Conservation (phyloP, 345 rosid species). For the Eucalyptus tenuipes region DNA sequence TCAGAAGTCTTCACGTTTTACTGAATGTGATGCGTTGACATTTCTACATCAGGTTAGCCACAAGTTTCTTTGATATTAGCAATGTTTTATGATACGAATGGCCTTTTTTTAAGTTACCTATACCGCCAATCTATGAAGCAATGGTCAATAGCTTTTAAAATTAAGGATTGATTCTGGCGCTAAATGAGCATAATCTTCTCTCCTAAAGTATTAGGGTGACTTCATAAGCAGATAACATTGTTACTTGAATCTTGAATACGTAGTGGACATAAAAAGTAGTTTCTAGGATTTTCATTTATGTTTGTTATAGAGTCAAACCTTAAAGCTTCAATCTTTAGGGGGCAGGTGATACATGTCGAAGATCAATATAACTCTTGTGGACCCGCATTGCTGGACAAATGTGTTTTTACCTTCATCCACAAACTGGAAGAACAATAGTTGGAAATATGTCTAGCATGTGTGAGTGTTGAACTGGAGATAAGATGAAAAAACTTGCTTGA, state of each 20-base stretch:
- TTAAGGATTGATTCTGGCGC: background rate
- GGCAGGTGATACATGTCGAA: background rate
- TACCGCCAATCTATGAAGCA: background rate
- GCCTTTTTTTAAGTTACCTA: background rate
- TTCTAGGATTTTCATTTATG: background rate
- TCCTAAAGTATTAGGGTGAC: background rate
- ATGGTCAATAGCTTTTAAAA: background rate
- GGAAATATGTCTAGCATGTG: background rate
- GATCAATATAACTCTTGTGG: background rate
- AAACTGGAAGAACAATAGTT: background rate
- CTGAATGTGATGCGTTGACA: constrained; percentile 51
- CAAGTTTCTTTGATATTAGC: background rate
- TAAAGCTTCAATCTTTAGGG: background rate
- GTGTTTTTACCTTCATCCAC: background rate
- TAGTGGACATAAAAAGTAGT: background rate
- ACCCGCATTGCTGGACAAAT: background rate
- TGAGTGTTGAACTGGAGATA: background rate
- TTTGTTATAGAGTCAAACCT: background rate
- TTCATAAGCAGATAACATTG: background rate
- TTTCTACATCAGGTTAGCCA: constrained; percentile 53
- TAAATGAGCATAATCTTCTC: background rate
- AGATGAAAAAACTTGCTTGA: background rate
- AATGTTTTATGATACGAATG: background rate
- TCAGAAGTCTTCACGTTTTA: constrained; percentile 14
- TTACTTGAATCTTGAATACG: background rate